A percentile compares a stretch with the other conserved stretches of the same genome.
Conservation (phyloP, 768 basidiomycete species). For the Pleurotus giganteus region DNA sequence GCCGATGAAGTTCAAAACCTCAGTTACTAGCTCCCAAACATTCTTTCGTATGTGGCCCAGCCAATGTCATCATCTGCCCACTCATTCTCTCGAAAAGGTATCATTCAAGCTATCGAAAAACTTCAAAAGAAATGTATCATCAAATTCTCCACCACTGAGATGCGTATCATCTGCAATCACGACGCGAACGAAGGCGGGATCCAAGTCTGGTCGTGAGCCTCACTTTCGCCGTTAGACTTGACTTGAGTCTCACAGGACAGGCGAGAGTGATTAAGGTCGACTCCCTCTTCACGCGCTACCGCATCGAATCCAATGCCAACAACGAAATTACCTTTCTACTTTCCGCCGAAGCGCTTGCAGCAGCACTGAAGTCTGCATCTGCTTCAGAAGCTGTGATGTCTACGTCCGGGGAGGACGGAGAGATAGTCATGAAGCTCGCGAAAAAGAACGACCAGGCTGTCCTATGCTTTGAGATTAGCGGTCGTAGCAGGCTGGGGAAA, state of each 20-base stretch:
- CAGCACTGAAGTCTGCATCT: slow-evolving; percentile 66
- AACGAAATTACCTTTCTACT: slow-evolving; percentile 81
- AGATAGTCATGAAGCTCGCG: slow-evolving; percentile 79
- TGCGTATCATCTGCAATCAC: slow-evolving; percentile 82
- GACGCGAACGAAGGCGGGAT: slow-evolving; percentile 81
- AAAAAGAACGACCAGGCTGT: slow-evolving; percentile 83
- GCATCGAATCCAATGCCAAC: slow-evolving; percentile 82
- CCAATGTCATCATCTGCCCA: neutral
- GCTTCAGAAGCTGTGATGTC: slow-evolving; percentile 39
- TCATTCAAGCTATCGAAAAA: slow-evolving; percentile 81
- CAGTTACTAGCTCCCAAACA: slow-evolving; percentile 1
- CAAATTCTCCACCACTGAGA: slow-evolving; percentile 68
- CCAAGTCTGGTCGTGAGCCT: slow-evolving; percentile 73
- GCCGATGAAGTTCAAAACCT: slow-evolving; percentile 2
- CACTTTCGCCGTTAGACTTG: neutral
- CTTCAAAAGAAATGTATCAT: slow-evolving; percentile 83
- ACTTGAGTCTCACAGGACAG: neutral
- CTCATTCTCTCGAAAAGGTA: slow-evolving; percentile 41
- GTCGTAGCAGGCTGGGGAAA: slow-evolving; percentile 60
- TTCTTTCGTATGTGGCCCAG: neutral
- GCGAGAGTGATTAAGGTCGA: slow-evolving; percentile 61
- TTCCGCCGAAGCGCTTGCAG: slow-evolving; percentile 69
- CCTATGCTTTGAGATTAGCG: slow-evolving; percentile 73
- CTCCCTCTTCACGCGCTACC: slow-evolving; percentile 71
- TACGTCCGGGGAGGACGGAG: slow-evolving; percentile 48